Evolutionary conservation across 257 asterid species (phyloP), one percentile per base, ranked within the genome.

Genomic region (Solanum microdontum): DNA sequence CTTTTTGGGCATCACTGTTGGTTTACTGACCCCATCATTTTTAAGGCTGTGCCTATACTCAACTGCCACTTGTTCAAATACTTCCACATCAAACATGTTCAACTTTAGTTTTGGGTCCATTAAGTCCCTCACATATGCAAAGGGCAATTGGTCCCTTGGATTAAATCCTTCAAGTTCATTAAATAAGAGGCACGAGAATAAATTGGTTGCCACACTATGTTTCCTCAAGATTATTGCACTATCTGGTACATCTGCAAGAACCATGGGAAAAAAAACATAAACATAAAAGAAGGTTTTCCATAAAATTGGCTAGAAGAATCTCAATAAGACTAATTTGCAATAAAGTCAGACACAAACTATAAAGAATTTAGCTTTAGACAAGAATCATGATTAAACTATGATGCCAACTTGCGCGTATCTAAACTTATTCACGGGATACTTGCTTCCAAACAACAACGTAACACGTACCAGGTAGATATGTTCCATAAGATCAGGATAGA

Each of bases 21-120:
- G 6, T 7, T 17, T 84, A 75, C 89, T 36, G 82, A 89, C 92
- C 88, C 91, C 92, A 75, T 85, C 88, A 19, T 43, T 87, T 86
- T 91, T 93, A 55, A 96, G 89, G 90, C 90, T 97, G 93, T 96
- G 99, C 88, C 99, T 94, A 28, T 96, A 97, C 91, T 97, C 99
- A 23, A 93, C 23, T 37, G 95, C 96, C 68, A 97, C 89, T 21
- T 93, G 99, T 83, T 97, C 99, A 83, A 97, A 92, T 2, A 96
- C 99, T 92, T 97, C 98, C 6, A 90, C 95, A 64, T 96, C 98
- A 86, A 97, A 96, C 99, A 96, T 96, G 92, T 96, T 96, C 62
- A 97, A 7, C 11, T 90, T 93, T 85, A 91, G 15, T 85, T 88
- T 87, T 6, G 96, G 95, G 23, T 87, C 92, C 98, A 95, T 94